Percentiles rank a stretch among this genome's conserved stretches.
Evolutionary conservation across 257 asterid species (phyloP).

Genomic region (Solanum chmielewskii): DNA sequence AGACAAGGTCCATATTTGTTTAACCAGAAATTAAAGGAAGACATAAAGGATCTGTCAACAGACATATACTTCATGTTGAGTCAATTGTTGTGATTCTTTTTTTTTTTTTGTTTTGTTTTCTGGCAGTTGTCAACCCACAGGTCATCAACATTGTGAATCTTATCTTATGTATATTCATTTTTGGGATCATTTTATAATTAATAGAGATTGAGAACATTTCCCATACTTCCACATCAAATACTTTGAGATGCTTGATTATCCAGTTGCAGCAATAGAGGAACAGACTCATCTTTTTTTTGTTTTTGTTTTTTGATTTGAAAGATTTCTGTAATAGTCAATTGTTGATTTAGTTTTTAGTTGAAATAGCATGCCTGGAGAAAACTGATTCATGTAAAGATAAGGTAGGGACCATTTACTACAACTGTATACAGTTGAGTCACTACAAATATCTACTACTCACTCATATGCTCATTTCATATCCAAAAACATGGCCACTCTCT

Average conservation of each 20-base stretch:
- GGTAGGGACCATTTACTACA: conserved; percentile 34
- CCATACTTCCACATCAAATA: not conserved
- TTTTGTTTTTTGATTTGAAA: not conserved
- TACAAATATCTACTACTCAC: conserved; percentile 10
- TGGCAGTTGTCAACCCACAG: conserved; percentile 28
- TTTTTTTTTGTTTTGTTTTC: not conserved
- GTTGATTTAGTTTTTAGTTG: not conserved
- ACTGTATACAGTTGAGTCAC: not conserved
- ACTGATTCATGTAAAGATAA: conserved; percentile 25
- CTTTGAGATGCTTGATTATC: not conserved
- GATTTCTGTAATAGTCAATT: not conserved
- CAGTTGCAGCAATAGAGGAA: not conserved
- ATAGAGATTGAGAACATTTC: conserved; percentile 1
- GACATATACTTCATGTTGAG: conserved; percentile 1
- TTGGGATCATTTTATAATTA: conserved; percentile 23
- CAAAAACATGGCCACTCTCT: conserved; percentile 49
- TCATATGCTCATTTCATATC: not conserved
- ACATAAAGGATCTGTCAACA: conserved; percentile 4
- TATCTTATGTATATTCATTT: conserved; percentile 27
- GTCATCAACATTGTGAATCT: conserved; percentile 35
- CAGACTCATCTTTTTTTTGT: not conserved
- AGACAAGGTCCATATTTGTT: not conserved
- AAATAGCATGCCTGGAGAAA: not conserved
- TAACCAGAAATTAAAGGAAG: conserved; percentile 6
- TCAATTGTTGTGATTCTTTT: conserved; percentile 19